Base-by-base conservation (phyloP, 2,329 filamentous ascomycete species). In the Coniochaeta sp. region DNA sequence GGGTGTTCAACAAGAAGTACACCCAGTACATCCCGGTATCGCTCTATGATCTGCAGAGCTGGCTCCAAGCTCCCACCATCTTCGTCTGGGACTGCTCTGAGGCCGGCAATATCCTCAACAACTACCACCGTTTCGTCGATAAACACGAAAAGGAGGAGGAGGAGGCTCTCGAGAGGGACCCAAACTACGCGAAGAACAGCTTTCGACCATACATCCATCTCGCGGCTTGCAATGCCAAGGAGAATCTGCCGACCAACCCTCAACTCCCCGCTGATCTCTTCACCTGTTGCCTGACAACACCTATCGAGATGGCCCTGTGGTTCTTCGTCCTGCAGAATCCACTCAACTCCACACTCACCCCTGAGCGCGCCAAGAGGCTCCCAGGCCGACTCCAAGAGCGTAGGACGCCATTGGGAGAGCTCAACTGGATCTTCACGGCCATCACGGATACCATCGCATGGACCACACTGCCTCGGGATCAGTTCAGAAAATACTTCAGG, bases 371-470 rank as follows among this genome's bases (percentile, higher is more conserved):
- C 47, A 89, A 91, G 73, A 90, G 91, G 68, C 89, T 99, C 19
- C 93, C 93, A 2, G 95, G 95, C 36, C 88, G 92, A 63, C 83
- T 98, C 47, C 93, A 96, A 70, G 95, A 99, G 74, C 85, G 95
- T 62, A 84, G 95, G 69, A 98, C 95, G 57, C 95, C 95, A 9
- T 82, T 99, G 36, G 95, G 95, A 63, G 95, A 99, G 76, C 80
- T 99, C 16, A 99, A 99, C 70, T 99, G 95, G 95, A 99, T 99
- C 38, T 98, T 99, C 71, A 99, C 95, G 0, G 95, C 95, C 59
- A 98, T 99, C 65, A 99, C 95, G 0, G 95, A 99, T 72, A 98
- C 93, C 1, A 99, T 99, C 68, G 95, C 95, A 0, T 99, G 95
- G 95, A 98, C 96, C 34, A 96, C 91, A 6, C 78, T 99, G 4